Conservation (phyloP, 108 stramenopile genomes). For the Nitzschia sp. region DNA sequence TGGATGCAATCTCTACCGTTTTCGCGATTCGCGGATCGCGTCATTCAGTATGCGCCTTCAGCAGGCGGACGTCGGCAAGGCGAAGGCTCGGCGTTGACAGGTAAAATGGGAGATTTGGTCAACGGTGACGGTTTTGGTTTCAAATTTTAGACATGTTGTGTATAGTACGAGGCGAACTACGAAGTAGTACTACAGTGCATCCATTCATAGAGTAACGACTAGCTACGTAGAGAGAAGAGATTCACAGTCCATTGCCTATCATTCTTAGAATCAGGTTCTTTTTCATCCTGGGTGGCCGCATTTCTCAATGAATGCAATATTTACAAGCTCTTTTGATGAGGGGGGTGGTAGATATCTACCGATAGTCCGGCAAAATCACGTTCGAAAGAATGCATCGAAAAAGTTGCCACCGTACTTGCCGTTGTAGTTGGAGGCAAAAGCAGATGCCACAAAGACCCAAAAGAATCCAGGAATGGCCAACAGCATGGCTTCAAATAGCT, state of each 20-base stretch:
- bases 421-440: slow-evolving; percentile 52
- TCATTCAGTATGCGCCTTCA: slow-evolving; percentile 25
- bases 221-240: too few species aligned
- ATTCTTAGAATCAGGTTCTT: too few species aligned
- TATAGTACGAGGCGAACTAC: too few species aligned
- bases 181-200: too few species aligned
- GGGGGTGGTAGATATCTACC: too few species aligned
- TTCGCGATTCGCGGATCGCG: slow-evolving; percentile 25
- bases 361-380: slow-evolving; percentile 9
- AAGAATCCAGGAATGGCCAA: slow-evolving; percentile 61
- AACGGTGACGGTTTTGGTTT: slow-evolving; percentile 25
- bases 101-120: slow-evolving; percentile 23
- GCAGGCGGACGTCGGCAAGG: slow-evolving; percentile 24
- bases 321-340: too few species aligned
- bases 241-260: too few species aligned
- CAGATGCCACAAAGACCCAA: slow-evolving; percentile 46
- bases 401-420: slow-evolving; percentile 58
- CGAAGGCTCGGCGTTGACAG: slow-evolving; percentile 28
- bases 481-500: slow-evolving; percentile 37
- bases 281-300: too few species aligned
- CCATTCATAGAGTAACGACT: too few species aligned
- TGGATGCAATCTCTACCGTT: slow-evolving; percentile 64
- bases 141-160: slow-evolving; percentile 11
- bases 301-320: too few species aligned
- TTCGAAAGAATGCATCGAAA: slow-evolving; percentile 57